Evolutionary conservation across 306 rosid species (phyloP).

Genomic region (Cucumis melo): DNA sequence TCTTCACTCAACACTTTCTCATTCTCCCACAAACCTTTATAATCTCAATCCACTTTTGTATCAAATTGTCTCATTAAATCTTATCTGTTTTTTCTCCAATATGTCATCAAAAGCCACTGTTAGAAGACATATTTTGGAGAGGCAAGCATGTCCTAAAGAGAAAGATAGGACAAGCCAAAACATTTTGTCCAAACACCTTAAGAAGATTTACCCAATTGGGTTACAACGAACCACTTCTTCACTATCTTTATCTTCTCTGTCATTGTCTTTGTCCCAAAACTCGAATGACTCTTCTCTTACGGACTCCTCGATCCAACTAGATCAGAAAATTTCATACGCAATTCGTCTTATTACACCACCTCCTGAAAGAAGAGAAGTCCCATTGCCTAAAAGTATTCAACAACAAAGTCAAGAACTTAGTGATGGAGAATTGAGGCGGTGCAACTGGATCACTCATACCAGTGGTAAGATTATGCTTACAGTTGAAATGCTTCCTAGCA

Average conservation of each 20-base stretch:
- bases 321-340: constrained; percentile 59
- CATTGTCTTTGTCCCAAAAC: constrained; percentile 74
- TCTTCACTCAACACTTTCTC: not conserved
- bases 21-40: constrained; percentile 13
- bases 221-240: constrained; percentile 75
- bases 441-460: constrained; percentile 76
- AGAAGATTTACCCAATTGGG: constrained; percentile 89
- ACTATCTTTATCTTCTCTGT: constrained; percentile 39
- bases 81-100: not conserved
- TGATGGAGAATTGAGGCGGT: constrained; percentile 53
- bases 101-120: constrained; percentile 37
- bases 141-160: constrained; percentile 33
- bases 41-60: constrained; percentile 7
- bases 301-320: constrained; percentile 50
- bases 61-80: constrained; percentile 4
- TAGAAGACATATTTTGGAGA: constrained; percentile 45
- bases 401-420: constrained; percentile 24
- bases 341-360: constrained; percentile 56
- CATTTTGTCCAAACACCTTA: constrained; percentile 41
- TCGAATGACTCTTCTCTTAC: constrained; percentile 71
- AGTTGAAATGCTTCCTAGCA: not conserved
- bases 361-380: constrained; percentile 32
- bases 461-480: constrained; percentile 38
- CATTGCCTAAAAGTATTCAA: constrained; percentile 22
- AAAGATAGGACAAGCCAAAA: constrained; percentile 37